Base-by-base conservation (phyloP, 257 asterid species). In the Solanum ossicruentum region DNA sequence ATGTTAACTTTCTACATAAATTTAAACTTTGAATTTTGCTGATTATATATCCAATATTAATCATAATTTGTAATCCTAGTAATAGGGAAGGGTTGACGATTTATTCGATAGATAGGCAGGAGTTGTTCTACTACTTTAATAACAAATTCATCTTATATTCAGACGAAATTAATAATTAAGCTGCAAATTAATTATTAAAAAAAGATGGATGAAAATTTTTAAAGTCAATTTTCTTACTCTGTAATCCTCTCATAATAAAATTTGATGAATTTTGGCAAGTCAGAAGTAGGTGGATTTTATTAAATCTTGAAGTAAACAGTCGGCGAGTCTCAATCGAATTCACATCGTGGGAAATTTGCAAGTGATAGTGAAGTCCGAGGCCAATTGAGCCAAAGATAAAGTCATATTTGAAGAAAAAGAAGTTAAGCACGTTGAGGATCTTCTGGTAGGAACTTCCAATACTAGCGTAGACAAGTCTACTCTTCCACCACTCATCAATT, bases 381-480 rank as follows among this genome's bases (percentile, higher is more conserved):
- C 51, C 54, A 43, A 43, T 43, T 8, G 52, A 78, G 47, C 28
- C 65, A 78, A 52, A 28, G 65, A 52, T 77, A 26, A 51, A 51
- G 63, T 77, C 63, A 75, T 23, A 77, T n/a, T 41, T 83, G 85
- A 45, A 49, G 12, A 51, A 77, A 66, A 89, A 87, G 77, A 66
- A 67, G 32, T 65, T 66, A 75, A 88, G 77, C 84, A 82, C 84
- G 73, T 75, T 47, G 65, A 88, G 65, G 63, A 86, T 89, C 88
- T 67, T 78, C 80, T 83, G 87, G 61, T 20, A 72, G 28, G 78
- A 70, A 18, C 36, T 70, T 32, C 17, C 10, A 17, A 70, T 70
- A 70, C 23, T 69, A 70, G 82, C 82, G 13, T 77, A 43, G 65
- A 77, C 49, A 52, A 47, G 28, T 28, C 65, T 52, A 52, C 49